Percentiles rank a stretch among this genome's conserved stretches.
These are phyloP conservation scores for Diaporthe sp. DNA, from an alignment of 2,329 filamentous ascomycete species.

Conservation along the genomic window DNA sequence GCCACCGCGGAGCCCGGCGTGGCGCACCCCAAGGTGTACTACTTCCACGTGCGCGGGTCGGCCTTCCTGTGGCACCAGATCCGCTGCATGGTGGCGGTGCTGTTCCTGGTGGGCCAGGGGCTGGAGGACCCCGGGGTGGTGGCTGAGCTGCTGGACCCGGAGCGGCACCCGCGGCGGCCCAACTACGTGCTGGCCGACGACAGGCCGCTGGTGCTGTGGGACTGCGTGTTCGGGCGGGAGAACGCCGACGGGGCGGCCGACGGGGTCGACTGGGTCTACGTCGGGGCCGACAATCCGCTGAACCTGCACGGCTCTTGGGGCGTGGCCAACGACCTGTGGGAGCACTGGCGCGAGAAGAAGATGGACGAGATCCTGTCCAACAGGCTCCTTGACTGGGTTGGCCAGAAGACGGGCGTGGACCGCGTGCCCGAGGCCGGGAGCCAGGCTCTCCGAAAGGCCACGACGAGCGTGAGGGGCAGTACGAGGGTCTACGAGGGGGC, in stretches of 20 bases:
- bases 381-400: conserved; percentile 76
- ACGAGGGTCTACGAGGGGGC: conserved; percentile 68
- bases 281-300: conserved; percentile 67
- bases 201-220: conserved; percentile 92
- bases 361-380: conserved; percentile 90
- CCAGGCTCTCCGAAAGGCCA: conserved; percentile 51
- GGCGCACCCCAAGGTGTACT: conserved; percentile 78
- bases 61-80: conserved; percentile 99
- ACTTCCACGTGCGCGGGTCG: conserved; percentile 88
- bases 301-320: conserved; percentile 75
- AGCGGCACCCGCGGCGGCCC: conserved; percentile 80
- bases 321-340: conserved; percentile 84
- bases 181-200: conserved; percentile 93
- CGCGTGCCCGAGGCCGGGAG: conserved; percentile 53
- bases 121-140: conserved; percentile 83
- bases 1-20: conserved; percentile 42
- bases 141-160: conserved; percentile 79
- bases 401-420: conserved; percentile 51
- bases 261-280: conserved; percentile 82
- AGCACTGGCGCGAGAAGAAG: conserved; percentile 84
- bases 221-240: conserved; percentile 79
- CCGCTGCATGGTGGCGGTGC: conserved; percentile 88
- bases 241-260: conserved; percentile 58
- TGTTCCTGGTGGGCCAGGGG: conserved; percentile 94
- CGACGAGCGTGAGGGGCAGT: conserved; percentile 41